Evolutionary conservation across 208 protist genomes (phyloP), one percentile per base, ranked within the genome.

Genomic region (Leishmania mexicana): DNA sequence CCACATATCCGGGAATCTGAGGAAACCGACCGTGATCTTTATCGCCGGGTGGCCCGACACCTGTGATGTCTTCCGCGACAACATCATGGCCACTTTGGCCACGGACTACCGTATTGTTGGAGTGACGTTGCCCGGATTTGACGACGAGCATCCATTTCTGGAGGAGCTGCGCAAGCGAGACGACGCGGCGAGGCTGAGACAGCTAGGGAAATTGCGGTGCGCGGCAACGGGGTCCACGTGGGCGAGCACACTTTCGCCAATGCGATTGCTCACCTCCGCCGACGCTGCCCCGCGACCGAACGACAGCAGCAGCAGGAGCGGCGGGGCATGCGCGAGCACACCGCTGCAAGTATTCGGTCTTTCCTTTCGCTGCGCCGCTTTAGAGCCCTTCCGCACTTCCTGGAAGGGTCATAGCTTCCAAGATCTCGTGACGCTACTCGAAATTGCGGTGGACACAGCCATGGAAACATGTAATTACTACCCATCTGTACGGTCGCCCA

Each of bases 31-130:
- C 1, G 86, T 94, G 24, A 85, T 97, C 74, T 93, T 97, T 68
- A 54, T 97, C 35, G 85, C 90, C 1, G 92, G 94, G 3, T 97
- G 89, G 87, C 94, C 92, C 0, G 94, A 97, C 83, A 95, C 90
- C 10, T 89, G 85, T 40, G 89, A 95, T 85, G 86, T 97, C 17
- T 97, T 95, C 78, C 88, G 87, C 49, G 82, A 86, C 17, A 97
- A 95, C 81, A 57, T 95, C 15, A 94, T 95, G 88, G 76, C 79
- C 0, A n/a, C 76, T 13, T 76, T 95, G 21, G 86, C 83, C 38
- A 31, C 80, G 3, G 83, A 90, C 57, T 92, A 93, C 72, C 92
- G 92, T 45, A 83, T 97, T 65, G 92, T 97, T 17, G 90, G 90
- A 3, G 49, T 97, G 57, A 93, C 89, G 4, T 68, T 97, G 3